Evolutionary conservation across 306 rosid species (phyloP).

Genomic region (Prunus salicina): DNA sequence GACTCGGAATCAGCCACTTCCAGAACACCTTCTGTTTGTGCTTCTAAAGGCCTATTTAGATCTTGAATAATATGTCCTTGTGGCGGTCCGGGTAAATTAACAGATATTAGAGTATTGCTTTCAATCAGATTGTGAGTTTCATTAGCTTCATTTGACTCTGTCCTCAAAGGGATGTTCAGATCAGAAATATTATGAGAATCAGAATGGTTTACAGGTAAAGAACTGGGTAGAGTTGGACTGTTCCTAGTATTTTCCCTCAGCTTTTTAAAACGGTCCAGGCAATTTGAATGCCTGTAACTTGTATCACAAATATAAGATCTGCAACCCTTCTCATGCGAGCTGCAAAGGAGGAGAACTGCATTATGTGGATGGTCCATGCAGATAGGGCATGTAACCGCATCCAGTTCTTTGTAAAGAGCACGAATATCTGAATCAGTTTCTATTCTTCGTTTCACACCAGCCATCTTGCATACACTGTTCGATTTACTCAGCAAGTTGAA

Average conservation of each 20-base stretch:
- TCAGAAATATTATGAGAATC: conserved; percentile 62
- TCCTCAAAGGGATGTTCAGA: conserved; percentile 44
- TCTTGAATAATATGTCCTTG: conserved; percentile 60
- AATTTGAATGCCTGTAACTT: conserved; percentile 97
- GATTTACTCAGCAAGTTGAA: conserved; percentile 81
- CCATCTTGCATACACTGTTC: conserved; percentile 89
- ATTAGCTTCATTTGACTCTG: conserved; percentile 63
- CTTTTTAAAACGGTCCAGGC: conserved; percentile 93
- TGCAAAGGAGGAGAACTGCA: conserved; percentile 96
- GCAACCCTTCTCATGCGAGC: conserved; percentile 98
- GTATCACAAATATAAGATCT: conserved; percentile 93
- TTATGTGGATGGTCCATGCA: conserved; percentile 99
- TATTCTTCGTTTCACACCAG: conserved; percentile 96
- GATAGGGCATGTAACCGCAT: conserved; percentile 94
- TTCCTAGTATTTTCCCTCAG: conserved; percentile 55
- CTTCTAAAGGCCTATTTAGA: conserved; percentile 57
- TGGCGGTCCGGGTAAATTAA: conserved; percentile 61
- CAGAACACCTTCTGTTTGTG: conserved; percentile 54
- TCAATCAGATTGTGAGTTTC: conserved; percentile 58
- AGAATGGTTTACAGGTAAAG: conserved; percentile 57
- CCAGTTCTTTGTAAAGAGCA: conserved; percentile 98
- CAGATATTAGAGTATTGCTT: conserved; percentile 58
- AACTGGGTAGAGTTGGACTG: conserved; percentile 60
- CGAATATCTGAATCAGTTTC: conserved; percentile 82
- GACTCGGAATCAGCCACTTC: conserved; percentile 77